A percentile compares a stretch with the other conserved stretches of the same genome.
These are phyloP conservation scores for Castanea sativa DNA, from an alignment of 306 rosid genomes.

Conservation along the genomic window DNA sequence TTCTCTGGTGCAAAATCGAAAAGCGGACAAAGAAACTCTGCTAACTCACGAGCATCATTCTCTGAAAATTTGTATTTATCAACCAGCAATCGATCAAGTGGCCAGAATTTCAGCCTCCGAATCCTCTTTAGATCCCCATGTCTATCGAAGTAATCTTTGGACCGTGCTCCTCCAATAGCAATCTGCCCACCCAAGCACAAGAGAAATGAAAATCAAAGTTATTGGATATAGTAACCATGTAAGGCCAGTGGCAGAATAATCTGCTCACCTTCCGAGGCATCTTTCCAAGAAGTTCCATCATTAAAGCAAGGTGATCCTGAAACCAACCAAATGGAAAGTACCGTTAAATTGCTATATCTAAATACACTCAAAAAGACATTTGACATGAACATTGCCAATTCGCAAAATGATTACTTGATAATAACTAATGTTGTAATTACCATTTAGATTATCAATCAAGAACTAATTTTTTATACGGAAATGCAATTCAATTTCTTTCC, in stretches of 20 bases:
- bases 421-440: neutral
- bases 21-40: constrained; percentile 71
- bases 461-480: neutral
- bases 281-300: constrained; percentile 99
- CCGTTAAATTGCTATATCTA: neutral
- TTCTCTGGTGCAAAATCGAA: constrained; percentile 80
- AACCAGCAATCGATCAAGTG: constrained; percentile 66
- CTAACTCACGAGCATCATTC: constrained; percentile 62
- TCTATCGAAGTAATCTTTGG: constrained; percentile 87
- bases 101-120: constrained; percentile 78
- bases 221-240: neutral
- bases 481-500: constrained; percentile 10
- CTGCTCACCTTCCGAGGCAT: constrained; percentile 76
- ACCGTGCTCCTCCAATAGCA: constrained; percentile 70
- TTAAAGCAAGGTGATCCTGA: constrained; percentile 96
- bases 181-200: constrained; percentile 48
- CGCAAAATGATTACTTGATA: neutral
- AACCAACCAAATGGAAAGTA: constrained; percentile 33
- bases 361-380: neutral
- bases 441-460: neutral
- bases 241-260: constrained; percentile 2
- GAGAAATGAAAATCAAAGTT: constrained; percentile 16
- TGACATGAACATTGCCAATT: neutral
- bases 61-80: constrained; percentile 72
- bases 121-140: constrained; percentile 94